A percentile compares a stretch with the other conserved stretches of the same genome.
phyloP scores from a whole-genome alignment of 352 stramenopile genomes.

The Pythium plurisporium region DNA sequence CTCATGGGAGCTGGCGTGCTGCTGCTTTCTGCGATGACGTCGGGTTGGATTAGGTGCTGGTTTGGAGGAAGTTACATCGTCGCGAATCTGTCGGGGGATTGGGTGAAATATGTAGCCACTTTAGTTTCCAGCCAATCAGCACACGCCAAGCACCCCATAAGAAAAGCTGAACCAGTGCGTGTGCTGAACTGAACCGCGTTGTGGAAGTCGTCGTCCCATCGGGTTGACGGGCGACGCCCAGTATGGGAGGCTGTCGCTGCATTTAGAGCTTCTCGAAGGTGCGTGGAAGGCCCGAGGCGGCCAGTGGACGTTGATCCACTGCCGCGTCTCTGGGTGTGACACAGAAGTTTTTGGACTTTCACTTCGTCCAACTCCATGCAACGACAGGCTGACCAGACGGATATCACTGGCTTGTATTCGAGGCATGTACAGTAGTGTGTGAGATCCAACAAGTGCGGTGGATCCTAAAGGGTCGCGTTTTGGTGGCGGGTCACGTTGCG shows the following conservation, averaged over 20 bases:
- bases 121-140: slow-evolving; percentile 1
- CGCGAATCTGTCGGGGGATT: not conserved
- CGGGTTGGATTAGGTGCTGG: no score
- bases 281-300: no score
- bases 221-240: no score
- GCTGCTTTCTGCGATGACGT: no score
- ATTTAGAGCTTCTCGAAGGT: not conserved
- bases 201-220: no score
- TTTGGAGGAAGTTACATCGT: not conserved
- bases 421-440: no score
- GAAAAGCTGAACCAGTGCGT: no score
- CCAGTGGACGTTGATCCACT: not conserved
- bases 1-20: not conserved
- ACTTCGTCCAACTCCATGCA: not conserved
- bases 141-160: no score
- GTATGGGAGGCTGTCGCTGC: no score
- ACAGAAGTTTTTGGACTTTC: slow-evolving; percentile 4
- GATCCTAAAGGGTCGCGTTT: not conserved
- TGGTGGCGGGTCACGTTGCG: not conserved
- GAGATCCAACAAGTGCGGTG: no score
- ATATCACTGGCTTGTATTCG: no score
- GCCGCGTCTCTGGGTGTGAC: not conserved
- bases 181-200: not conserved
- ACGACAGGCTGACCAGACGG: not conserved
- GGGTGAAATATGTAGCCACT: slow-evolving; percentile 3